Conservation (phyloP, 2,329 filamentous ascomycete genomes). For the Fusarium pininemorale region DNA sequence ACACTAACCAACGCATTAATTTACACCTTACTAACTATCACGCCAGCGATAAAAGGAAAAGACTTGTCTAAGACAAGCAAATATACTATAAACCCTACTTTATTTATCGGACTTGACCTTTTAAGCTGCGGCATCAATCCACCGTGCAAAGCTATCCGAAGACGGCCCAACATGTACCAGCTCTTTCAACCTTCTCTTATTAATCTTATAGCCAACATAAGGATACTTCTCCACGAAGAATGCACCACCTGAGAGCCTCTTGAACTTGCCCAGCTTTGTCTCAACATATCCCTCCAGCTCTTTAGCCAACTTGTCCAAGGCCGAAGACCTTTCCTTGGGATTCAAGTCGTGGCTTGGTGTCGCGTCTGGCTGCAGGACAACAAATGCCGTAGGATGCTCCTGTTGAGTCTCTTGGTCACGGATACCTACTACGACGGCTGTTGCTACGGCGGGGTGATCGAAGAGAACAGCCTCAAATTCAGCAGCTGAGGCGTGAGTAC, state of each 20-base stretch:
- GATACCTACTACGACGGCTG: neutral
- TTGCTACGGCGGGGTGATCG: neutral
- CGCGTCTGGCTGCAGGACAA: neutral
- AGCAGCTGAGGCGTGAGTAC: neutral
- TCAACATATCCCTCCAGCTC: neutral
- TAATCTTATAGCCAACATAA: neutral
- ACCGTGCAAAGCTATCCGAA: accelerated
- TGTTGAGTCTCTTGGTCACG: neutral
- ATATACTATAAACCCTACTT: no score
- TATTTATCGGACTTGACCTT: no score
- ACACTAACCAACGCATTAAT: no score
- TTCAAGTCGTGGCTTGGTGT: neutral
- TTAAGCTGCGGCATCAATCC: neutral
- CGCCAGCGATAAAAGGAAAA: no score
- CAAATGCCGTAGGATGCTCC: neutral
- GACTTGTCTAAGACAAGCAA: no score
- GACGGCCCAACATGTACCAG: neutral
- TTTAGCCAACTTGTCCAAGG: neutral
- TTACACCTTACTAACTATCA: no score
- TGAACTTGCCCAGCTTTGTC: neutral
- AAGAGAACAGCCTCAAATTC: neutral
- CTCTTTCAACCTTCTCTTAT: neutral
- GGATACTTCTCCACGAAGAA: neutral
- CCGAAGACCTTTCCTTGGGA: neutral
- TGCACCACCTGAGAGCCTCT: neutral